Percentiles rank a stretch among this genome's conserved stretches.
Evolutionary conservation across 768 basidiomycete genomes (phyloP).

Genomic region (Mycena venus): DNA sequence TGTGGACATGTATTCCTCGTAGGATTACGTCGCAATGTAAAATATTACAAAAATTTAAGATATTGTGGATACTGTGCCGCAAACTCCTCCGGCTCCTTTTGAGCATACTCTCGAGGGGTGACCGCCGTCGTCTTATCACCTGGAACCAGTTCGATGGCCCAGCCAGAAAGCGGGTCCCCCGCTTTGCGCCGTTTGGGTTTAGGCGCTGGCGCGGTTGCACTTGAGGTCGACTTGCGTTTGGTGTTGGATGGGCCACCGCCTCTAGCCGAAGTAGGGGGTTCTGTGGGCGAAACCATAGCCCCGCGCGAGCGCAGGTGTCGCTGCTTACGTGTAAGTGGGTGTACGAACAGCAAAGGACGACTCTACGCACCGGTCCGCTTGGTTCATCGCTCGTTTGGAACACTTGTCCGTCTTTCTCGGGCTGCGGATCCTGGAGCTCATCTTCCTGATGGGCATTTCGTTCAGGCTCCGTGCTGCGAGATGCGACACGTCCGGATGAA

Average conservation of each 20-base stretch:
- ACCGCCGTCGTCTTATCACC: too few species aligned
- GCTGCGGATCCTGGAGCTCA: background rate
- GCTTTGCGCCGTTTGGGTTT: background rate
- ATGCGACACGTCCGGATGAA: background rate
- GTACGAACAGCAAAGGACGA: background rate
- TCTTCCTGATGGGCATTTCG: too few species aligned
- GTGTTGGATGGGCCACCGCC: background rate
- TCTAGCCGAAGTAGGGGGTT: background rate
- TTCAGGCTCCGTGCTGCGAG: background rate
- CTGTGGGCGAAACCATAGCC: background rate
- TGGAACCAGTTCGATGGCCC: background rate
- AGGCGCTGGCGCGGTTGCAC: background rate
- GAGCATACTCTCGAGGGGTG: too few species aligned
- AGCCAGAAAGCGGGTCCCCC: background rate
- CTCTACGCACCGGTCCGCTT: too few species aligned
- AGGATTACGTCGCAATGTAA: slow-evolving; percentile 1
- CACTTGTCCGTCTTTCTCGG: background rate
- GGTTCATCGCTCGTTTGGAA: background rate
- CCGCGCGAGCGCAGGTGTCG: background rate
- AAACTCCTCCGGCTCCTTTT: too few species aligned
- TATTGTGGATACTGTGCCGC: slow-evolving; percentile 6
- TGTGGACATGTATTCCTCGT: slow-evolving; percentile 9
- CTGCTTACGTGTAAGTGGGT: background rate
- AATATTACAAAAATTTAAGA: slow-evolving; percentile 1
- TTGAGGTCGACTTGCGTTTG: background rate